Percentiles rank a stretch among this genome's conserved stretches.
Evolutionary conservation across 2,329 filamentous ascomycete species (phyloP).

Genomic region (Ceratocystiopsis minuta): DNA sequence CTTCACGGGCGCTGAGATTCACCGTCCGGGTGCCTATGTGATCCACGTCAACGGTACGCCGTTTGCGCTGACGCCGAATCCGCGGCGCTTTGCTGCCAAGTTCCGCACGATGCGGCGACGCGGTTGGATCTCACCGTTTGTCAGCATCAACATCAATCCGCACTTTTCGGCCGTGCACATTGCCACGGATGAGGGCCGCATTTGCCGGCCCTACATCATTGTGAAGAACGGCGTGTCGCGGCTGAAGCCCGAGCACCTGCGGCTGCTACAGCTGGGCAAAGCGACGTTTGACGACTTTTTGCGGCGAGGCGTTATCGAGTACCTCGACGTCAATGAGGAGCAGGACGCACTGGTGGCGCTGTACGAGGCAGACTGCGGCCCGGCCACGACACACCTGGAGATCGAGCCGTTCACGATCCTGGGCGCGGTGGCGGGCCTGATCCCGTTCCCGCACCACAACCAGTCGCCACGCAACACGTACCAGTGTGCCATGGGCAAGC

Average conservation of each 20-base stretch:
- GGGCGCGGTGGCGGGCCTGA: constrained; percentile 85
- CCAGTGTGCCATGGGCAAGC: constrained; percentile 99
- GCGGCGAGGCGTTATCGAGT: constrained; percentile 78
- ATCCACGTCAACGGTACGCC: constrained; percentile 95
- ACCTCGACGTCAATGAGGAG: constrained; percentile 95
- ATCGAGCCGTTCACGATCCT: constrained; percentile 97
- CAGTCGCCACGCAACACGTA: constrained; percentile 98
- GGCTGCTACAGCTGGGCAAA: constrained; percentile 63
- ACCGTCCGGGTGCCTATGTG: constrained; percentile 65
- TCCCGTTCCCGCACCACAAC: constrained; percentile 97
- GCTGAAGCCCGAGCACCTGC: constrained; percentile 61
- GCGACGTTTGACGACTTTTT: constrained; percentile 91
- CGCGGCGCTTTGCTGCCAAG: constrained; percentile 67
- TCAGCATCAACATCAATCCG: constrained; percentile 90
- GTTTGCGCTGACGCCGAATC: constrained; percentile 67
- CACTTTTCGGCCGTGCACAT: constrained; percentile 87
- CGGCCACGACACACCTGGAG: constrained; percentile 80
- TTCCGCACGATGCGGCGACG: constrained; percentile 78
- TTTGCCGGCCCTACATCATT: constrained; percentile 89
- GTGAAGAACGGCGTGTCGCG: constrained; percentile 76
- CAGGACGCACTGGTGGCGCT: constrained; percentile 89
- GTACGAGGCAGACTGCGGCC: constrained; percentile 68
- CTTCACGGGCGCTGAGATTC: constrained; percentile 65
- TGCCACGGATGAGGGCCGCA: constrained; percentile 89
- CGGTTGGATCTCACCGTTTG: constrained; percentile 86